Percentiles rank a stretch among this genome's conserved stretches.
phyloP scores from a whole-genome alignment of 164 flowering plant genomes.

The Chimonanthus salicifolius region DNA sequence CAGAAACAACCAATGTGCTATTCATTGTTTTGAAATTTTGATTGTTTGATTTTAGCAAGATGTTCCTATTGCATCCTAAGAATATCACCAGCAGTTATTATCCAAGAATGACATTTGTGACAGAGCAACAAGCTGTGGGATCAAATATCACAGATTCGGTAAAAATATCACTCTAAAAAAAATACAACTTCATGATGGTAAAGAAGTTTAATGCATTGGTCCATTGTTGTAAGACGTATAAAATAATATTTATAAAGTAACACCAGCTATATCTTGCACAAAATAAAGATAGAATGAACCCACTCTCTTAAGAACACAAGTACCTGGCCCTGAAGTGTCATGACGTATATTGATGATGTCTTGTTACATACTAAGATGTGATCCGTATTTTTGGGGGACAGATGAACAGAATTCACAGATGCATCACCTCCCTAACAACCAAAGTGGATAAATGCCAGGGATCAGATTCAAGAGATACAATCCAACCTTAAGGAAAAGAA shows the following conservation, averaged over 20 bases:
- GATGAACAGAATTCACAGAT: slow-evolving; percentile 89
- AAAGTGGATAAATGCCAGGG: slow-evolving; percentile 7
- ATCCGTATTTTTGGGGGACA: slow-evolving; percentile 84
- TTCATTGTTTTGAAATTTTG: too few species aligned
- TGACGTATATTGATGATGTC: slow-evolving; percentile 89
- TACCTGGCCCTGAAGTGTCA: slow-evolving; percentile 99
- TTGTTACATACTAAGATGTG: slow-evolving; percentile 93
- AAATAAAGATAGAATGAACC: background rate
- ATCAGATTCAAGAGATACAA: background rate
- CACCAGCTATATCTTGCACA: background rate
- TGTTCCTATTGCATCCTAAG: too few species aligned
- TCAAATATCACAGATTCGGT: too few species aligned
- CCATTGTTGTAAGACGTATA: too few species aligned
- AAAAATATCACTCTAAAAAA: too few species aligned
- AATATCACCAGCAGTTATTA: too few species aligned
- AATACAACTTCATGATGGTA: too few species aligned
- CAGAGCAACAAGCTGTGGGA: too few species aligned
- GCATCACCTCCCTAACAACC: slow-evolving; percentile 92
- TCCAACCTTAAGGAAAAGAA: background rate
- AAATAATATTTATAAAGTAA: background rate
- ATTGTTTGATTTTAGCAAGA: too few species aligned
- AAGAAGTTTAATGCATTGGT: too few species aligned
- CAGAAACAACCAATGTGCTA: too few species aligned
- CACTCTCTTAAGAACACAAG: background rate
- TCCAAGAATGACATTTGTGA: too few species aligned